Evolutionary conservation across 176 grass and related monocot genomes (phyloP), one percentile per base, ranked within the genome.

Genomic region (Oryza coarctata): DNA sequence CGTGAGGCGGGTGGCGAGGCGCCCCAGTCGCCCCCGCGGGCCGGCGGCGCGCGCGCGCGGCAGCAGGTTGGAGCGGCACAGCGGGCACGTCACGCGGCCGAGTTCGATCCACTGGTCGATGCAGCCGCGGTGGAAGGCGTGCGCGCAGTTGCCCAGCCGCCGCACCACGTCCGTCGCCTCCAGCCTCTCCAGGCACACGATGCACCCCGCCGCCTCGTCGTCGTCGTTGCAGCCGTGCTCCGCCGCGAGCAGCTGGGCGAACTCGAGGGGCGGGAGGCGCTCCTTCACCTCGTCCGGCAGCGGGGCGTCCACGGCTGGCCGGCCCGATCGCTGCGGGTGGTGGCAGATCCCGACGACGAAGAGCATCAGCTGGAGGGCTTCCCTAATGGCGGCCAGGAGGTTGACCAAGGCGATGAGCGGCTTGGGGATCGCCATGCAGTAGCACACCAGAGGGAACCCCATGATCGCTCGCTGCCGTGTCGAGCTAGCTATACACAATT

Each of bases 21-120:
- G 33, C 65, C 65, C 82, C n/a, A 18, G 22, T 23, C 57, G 29
- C 25, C 33, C 57, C 26, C 36, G 79, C 52, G 45, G 65, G 12
- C 40, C 18, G 7, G 1, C 52, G 47, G 47, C 17, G 18, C 10
- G 9, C 27, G 45, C 55, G 20, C 28, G 58, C 25, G 89, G 87
- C 63, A 92, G 73, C 5, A 97, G 76, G 67, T 71, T 68, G 17
- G 91, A 68, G 4, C 91, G 82, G 84, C 94, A 97, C 0, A 97
- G 62, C 41, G 91, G 91, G 80, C 94, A 97, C 2, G 87, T 90
- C 31, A 18, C 8, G 34, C 79, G 82, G 71, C 89, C 87, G 20
- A 87, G 70, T 20, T 97, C 91, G 70, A 97, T 91, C 94, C 94
- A 97, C 4, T 76, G 82, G 86, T 97, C 91, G 84, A 97, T 86